Percentiles rank a stretch among this genome's conserved stretches.
Conservation (phyloP, 148 eudicot species). For the Pouteria glomerata region DNA sequence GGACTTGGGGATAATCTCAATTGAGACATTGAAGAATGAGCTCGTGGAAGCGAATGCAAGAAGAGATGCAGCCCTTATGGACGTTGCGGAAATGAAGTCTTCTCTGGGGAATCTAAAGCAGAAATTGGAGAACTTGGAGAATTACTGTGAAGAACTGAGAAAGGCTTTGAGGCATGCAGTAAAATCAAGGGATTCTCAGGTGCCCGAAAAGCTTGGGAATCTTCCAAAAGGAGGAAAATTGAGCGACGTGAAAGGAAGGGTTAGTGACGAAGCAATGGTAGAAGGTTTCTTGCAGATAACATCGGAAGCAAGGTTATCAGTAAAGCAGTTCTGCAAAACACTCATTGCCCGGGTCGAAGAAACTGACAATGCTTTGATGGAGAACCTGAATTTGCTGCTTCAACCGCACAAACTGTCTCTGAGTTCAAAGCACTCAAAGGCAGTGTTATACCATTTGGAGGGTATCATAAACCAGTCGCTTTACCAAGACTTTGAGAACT, state of each 20-base stretch:
- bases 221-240: conserved; percentile 26
- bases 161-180: conserved; percentile 60
- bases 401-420: conserved; percentile 67
- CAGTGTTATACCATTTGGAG: conserved; percentile 65
- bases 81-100: conserved; percentile 71
- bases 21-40: conserved; percentile 62
- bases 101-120: conserved; percentile 61
- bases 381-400: conserved; percentile 49
- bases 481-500: conserved; percentile 86
- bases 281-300: conserved; percentile 94
- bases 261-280: conserved; percentile 67
- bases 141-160: conserved; percentile 72
- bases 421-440: conserved; percentile 57
- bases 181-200: conserved; percentile 24
- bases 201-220: conserved; percentile 14
- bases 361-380: conserved; percentile 43
- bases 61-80: conserved; percentile 59
- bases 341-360: conserved; percentile 65
- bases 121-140: conserved; percentile 67
- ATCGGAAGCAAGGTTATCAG: conserved; percentile 76
- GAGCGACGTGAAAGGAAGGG: conserved; percentile 29
- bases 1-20: conserved; percentile 35
- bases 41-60: conserved; percentile 59
- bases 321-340: conserved; percentile 77
- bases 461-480: conserved; percentile 75